Evolutionary conservation across 2,329 filamentous ascomycete species (phyloP).

Genomic region (Fusarium pseudograminearum): DNA sequence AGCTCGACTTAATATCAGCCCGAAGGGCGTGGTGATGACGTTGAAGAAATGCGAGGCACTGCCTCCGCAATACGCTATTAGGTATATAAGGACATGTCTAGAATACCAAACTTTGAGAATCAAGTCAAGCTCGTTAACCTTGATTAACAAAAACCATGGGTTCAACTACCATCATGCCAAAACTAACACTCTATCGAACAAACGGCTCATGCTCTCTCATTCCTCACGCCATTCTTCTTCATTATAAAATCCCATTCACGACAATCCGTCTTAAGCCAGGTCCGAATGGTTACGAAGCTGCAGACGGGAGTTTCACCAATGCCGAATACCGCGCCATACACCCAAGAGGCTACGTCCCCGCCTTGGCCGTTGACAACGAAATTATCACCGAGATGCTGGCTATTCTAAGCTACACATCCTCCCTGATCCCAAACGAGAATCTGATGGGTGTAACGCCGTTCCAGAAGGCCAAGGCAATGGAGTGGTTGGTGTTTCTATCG

Average conservation of each 20-base stretch:
- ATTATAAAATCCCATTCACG: slow-evolving; percentile 47
- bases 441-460: slow-evolving; percentile 42
- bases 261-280: slow-evolving; percentile 36
- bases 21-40: slow-evolving; percentile 14
- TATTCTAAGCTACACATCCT: slow-evolving; percentile 50
- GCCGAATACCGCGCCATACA: slow-evolving; percentile 49
- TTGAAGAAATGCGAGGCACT: background rate
- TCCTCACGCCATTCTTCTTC: slow-evolving; percentile 48
- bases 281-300: slow-evolving; percentile 40
- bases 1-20: background rate
- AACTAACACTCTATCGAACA: slow-evolving; percentile 48
- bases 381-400: slow-evolving; percentile 52
- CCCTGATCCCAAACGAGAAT: slow-evolving; percentile 30
- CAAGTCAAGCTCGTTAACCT: rapidly evolving
- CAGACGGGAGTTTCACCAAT: slow-evolving; percentile 50
- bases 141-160: background rate
- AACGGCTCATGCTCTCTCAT: slow-evolving; percentile 50
- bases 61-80: rapidly evolving
- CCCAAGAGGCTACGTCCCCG: slow-evolving; percentile 50
- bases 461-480: slow-evolving; percentile 43
- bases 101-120: rapidly evolving
- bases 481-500: slow-evolving; percentile 53
- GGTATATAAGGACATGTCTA: background rate
- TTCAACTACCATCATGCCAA: slow-evolving; percentile 24
- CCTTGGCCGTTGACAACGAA: slow-evolving; percentile 46